These are phyloP conservation scores for Saposhnikovia divaricata DNA, from an alignment of 129 eudicot genomes.

Conservation along the genomic window DNA sequence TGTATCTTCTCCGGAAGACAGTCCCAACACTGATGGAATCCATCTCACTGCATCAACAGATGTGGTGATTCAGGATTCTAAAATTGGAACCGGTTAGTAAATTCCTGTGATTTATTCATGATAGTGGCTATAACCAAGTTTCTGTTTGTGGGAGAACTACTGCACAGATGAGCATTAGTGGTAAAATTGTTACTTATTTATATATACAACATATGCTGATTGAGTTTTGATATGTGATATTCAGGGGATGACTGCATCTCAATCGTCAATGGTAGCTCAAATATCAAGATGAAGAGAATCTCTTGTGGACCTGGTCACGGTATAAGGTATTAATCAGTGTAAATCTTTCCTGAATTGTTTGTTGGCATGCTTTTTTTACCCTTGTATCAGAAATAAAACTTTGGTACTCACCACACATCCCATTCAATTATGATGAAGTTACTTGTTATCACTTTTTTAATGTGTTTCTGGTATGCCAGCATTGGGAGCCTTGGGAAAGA, in stretches of 20 bases:
- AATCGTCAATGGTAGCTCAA: slow-evolving; percentile 78
- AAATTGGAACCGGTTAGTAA: slow-evolving; percentile 77
- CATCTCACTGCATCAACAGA: slow-evolving; percentile 81
- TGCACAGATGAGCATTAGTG: neutral
- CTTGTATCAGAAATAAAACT: slow-evolving; percentile 1
- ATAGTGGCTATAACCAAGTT: neutral
- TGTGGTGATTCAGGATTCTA: slow-evolving; percentile 68
- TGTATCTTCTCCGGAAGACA: slow-evolving; percentile 89
- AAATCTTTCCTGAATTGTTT: neutral
- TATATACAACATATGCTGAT: neutral
- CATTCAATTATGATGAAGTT: neutral
- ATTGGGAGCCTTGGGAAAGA: slow-evolving; percentile 94
- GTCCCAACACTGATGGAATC: slow-evolving; percentile 98
- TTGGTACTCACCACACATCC: neutral
- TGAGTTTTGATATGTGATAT: slow-evolving; percentile 7
- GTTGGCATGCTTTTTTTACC: neutral
- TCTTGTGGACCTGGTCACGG: slow-evolving; percentile 98
- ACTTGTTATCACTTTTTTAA: neutral
- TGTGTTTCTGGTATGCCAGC: slow-evolving; percentile 34
- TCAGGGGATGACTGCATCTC: slow-evolving; percentile 94
- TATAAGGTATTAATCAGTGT: slow-evolving; percentile 52
- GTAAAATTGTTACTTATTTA: neutral
- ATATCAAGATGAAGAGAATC: slow-evolving; percentile 82
- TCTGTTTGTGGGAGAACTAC: neutral
- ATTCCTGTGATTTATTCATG: neutral